Evolutionary conservation across 352 stramenopile species (phyloP), one percentile per base, ranked within the genome.

Genomic region (Globisporangium ultimum): DNA sequence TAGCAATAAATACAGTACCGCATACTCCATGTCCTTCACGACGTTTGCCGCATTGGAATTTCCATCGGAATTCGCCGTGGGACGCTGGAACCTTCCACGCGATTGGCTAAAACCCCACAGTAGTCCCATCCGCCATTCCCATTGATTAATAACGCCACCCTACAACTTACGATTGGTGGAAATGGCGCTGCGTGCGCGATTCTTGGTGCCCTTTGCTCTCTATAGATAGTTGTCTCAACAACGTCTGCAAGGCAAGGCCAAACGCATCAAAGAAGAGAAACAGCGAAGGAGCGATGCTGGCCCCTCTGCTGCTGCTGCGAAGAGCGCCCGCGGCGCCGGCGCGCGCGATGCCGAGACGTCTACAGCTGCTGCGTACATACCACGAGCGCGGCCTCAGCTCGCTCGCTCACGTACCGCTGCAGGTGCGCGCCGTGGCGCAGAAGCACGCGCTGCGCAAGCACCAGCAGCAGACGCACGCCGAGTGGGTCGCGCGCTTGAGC

Each of bases 401-500:
- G 28, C 41, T 58, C 14, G 17, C 40, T 8, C 54, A 55, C 48
- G 17, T 67, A 17, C 60, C 60, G n/a, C 53, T 53, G 3, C 60
- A 67, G 43, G 48, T 48, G 54, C 40, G 55, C 32, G 49, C 36
- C 9, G 48, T 58, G 28, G 53, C 41, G 41, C 60, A 53, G 40
- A 67, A 67, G 41, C 54, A 62, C 12, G 41, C 48, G 15, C 50
- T 42, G 41, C 40, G 40, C 9, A 52, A 49, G 45, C 50, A 45
- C 17, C 41, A 58, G 40, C 41, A 64, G 7, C 46, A 50, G 14
- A 45, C 22, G 32, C 34, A 15, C 20, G 52, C 53, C 41, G 20
- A 55, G 41, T 64, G 58, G 60, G 21, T 58, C 28, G 22, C 32
- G 14, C 43, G 24, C 5, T 22, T 22, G 14, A 13, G 24, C 13